These are phyloP conservation scores for Jaltomata sinuosa DNA, from an alignment of 257 asterid species.

Conservation along the genomic window DNA sequence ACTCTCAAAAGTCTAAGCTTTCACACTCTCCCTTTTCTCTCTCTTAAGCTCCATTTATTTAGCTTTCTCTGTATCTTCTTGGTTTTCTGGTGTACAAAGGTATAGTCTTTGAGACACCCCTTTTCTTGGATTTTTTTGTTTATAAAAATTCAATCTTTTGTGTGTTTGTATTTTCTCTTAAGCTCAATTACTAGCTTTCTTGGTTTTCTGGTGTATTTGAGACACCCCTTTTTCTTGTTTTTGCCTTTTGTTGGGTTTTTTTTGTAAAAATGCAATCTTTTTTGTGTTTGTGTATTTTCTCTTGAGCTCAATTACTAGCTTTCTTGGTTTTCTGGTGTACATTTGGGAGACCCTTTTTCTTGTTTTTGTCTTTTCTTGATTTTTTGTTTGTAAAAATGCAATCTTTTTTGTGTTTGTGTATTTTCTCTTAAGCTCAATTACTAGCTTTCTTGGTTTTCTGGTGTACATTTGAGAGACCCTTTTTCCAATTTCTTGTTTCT, in stretches of 20 bases:
- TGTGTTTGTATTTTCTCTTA: too few species aligned
- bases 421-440: background rate
- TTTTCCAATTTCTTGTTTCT: background rate
- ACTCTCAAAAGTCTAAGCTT: slow-evolving; percentile 29
- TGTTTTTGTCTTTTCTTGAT: too few species aligned
- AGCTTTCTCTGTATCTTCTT: too few species aligned
- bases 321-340: too few species aligned
- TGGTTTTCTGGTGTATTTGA: too few species aligned
- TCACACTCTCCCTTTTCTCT: slow-evolving; percentile 14
- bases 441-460: background rate
- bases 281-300: too few species aligned
- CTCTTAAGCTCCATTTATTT: slow-evolving; percentile 1
- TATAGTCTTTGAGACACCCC: too few species aligned
- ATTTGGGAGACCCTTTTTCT: background rate
- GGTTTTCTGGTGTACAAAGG: slow-evolving; percentile 8
- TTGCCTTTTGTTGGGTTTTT: too few species aligned
- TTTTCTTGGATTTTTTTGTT: background rate
- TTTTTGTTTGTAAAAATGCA: background rate
- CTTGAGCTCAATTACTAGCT: too few species aligned
- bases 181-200: too few species aligned
- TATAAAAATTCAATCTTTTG: too few species aligned
- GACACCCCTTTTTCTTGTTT: too few species aligned
- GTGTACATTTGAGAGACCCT: background rate
- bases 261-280: background rate
- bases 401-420: background rate